Base-by-base conservation (phyloP, 148 eudicot genomes). In the Silene latifolia region DNA sequence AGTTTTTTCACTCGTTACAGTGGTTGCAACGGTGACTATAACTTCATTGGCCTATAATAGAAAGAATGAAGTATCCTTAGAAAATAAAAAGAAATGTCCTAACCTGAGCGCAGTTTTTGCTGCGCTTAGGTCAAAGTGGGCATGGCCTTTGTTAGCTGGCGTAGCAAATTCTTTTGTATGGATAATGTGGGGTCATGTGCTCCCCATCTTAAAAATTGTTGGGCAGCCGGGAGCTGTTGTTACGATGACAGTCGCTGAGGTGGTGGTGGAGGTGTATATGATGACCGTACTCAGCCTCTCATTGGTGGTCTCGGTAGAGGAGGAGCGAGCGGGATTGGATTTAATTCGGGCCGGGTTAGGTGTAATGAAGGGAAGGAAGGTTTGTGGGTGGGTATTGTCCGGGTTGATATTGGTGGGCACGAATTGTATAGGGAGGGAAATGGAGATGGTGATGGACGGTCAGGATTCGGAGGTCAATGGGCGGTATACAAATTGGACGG, bases 1-100 rank as follows among this genome's bases (percentile, higher is more conserved):
- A 58, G 60, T 82, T 44, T 75, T 87, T 54, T 83, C 88, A 64
- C 79, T 89, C 57, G 67, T 89, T 63, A 77, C 80, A 73, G 67
- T 82, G 19, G 72, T 84, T 76, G 81, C 86, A 6, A 69, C 82
- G 27, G 67, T 85, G 23, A 18, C 23, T 3, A 17, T 64, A 0
- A 63, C 77, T 32, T 76, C 62, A 25, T 54, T 66, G 29, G 65
- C 78, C 46, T 67, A 9, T 27, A 21, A 14, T 7, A 47, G 4
- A 56, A 71, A 71, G 0, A 24, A 59, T 61, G 75, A 19, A 17
- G 62, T 1, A 72, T 32, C 44, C 0, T 2, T 18, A 64, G 17
- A 1, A 1, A 2, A n/a, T 17, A 67, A 42, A 15, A 67, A n/a
- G 4, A 67, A 42, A 35, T 44, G 53, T 2, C 23, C 53, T 39